phyloP scores from a whole-genome alignment of 2,329 filamentous ascomycete species.

The Penicillium sp. region DNA sequence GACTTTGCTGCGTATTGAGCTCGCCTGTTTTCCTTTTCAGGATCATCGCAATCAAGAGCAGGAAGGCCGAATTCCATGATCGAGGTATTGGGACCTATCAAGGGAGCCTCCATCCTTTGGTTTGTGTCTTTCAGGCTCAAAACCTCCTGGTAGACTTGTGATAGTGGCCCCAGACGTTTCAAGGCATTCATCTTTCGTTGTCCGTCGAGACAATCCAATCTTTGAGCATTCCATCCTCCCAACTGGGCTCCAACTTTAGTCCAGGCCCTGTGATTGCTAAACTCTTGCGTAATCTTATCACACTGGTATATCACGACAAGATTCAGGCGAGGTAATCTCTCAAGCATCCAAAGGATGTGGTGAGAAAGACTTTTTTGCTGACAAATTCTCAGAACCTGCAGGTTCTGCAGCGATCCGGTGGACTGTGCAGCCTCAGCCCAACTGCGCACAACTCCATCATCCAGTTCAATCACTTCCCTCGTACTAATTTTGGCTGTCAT shows the following conservation, averaged over 20 bases:
- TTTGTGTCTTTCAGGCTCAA: too few species aligned
- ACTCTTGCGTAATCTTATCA: conserved; percentile 25
- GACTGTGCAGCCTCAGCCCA: conserved; percentile 46
- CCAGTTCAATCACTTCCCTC: conserved; percentile 24
- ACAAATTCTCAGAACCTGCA: conserved; percentile 43
- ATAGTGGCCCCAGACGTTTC: neutral
- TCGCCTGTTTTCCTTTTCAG: neutral
- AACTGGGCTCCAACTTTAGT: neutral
- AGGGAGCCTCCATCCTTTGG: neutral
- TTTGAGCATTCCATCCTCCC: conserved; percentile 13
- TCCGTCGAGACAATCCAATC: conserved; percentile 1
- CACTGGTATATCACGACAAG: conserved; percentile 42
- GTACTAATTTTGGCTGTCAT: too few species aligned
- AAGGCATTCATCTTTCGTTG: neutral
- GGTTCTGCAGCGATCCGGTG: conserved; percentile 41
- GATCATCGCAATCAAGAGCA: neutral
- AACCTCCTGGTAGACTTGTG: neutral
- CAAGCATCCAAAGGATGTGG: conserved; percentile 40
- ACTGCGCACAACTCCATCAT: conserved; percentile 45
- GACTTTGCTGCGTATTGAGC: neutral
- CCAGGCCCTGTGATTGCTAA: neutral
- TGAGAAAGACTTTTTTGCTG: conserved; percentile 38
- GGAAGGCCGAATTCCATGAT: conserved; percentile 2
- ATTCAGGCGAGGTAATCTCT: conserved; percentile 41
- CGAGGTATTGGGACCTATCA: neutral